phyloP scores from a whole-genome alignment of 2,329 filamentous ascomycete species.

The Juglanconis oblonga region DNA sequence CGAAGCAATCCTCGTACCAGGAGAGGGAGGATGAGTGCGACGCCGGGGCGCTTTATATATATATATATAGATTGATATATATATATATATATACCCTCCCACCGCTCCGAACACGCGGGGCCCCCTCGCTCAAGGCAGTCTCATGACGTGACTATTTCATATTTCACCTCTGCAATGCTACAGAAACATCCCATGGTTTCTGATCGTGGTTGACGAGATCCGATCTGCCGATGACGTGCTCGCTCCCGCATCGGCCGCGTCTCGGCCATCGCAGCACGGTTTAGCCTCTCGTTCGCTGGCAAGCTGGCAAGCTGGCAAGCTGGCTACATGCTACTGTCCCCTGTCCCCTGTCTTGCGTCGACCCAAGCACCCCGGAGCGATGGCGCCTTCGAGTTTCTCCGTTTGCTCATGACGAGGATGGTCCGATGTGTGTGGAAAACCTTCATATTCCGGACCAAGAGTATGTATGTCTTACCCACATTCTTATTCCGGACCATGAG shows the following conservation, averaged over 20 bases:
- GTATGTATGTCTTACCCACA: too few species aligned
- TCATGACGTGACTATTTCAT: constrained; percentile 8
- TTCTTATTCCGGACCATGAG: too few species aligned
- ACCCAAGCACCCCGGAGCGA: not conserved
- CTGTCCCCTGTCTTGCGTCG: not conserved
- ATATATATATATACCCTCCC: not conserved
- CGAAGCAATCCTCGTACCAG: not conserved
- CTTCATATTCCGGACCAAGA: too few species aligned
- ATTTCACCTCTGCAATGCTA: not conserved
- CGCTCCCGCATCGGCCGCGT: constrained; percentile 6
- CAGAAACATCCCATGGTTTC: not conserved
- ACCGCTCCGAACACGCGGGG: not conserved
- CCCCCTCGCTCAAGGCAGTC: not conserved
- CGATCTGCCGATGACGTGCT: constrained; percentile 19
- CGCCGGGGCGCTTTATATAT: not conserved
- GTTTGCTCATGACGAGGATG: not conserved
- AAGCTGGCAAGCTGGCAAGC: too few species aligned
- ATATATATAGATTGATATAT: too few species aligned
- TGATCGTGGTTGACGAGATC: constrained; percentile 18
- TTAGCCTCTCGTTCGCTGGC: not conserved
- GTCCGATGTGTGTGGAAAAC: not conserved
- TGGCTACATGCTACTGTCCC: not conserved
- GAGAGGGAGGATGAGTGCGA: not conserved
- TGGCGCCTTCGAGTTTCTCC: constrained; percentile 3
- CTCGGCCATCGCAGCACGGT: constrained; percentile 16